Base-by-base conservation (phyloP, 2,329 filamentous ascomycete genomes). In the Incumbomyces delicatus region DNA sequence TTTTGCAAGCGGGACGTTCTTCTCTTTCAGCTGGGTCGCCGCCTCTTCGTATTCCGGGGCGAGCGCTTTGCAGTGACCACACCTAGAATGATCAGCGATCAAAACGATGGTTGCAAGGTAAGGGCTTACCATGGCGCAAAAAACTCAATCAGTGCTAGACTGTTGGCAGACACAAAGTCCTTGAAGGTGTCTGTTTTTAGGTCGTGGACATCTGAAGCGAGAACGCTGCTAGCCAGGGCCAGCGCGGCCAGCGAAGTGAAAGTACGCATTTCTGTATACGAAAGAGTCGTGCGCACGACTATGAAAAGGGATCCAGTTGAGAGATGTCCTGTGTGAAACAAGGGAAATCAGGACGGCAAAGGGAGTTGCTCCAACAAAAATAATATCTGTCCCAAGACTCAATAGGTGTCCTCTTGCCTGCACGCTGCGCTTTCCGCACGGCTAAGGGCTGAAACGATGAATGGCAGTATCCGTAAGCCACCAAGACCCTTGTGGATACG, bases 31-130 rank as follows among this genome's bases (percentile, higher is more conserved):
- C 43, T 70, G 64, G 6, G 68, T 67, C 37, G 70, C 70, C 39
- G 70, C 70, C 47, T 66, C 62, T 53, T 73, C 70, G 51, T 73
- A 73, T 54, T 74, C 70, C 20, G 71, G 70, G 30, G 69, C 92
- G 57, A 98, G 86, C 51, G 90, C 90, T 77, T 98, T 96, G 85
- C 90, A 96, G 78, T 96, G 90, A 57, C 89, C 90, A 59, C 86
- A 94, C 40, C 40, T 42, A 32, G 27, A 32, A 16, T 33, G 29
- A 8, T 27, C 22, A 27, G 22, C 22, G 8, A 8, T 5, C 22
- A 8, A 27, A 27, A 27, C 8, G 22, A 8, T 27, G 4, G 22
- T 8, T 27, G 22, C 22, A 27, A 8, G 22, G 22, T 4, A 27
- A 8, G 8, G 13, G 16, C 40, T 16, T 17, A 42, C 89, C 90